Conservation (phyloP, 345 rosid species). For the Citrus glauca region DNA sequence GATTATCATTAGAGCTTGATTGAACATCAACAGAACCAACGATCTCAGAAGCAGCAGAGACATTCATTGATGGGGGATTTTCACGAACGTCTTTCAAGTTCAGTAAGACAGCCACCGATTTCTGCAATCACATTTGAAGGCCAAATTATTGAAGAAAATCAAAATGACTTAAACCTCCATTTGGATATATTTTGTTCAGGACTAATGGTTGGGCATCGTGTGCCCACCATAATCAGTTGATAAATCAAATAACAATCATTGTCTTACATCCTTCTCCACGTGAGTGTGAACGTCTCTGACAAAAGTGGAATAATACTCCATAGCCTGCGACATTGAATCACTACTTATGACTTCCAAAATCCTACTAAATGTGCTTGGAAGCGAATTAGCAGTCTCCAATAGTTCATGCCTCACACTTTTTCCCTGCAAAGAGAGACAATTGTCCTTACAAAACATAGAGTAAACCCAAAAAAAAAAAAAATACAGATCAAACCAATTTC, state of each 20-base stretch:
- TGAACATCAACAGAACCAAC: conserved; percentile 39
- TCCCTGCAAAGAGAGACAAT: conserved; percentile 48
- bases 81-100: conserved; percentile 68
- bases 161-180: background rate
- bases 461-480: conserved; percentile 1
- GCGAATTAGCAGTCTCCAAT: conserved; percentile 82
- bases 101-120: conserved; percentile 43
- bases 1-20: conserved; percentile 34
- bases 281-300: conserved; percentile 85
- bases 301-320: conserved; percentile 77
- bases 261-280: conserved; percentile 80
- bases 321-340: conserved; percentile 62
- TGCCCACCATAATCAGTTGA: background rate
- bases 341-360: conserved; percentile 74
- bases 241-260: background rate
- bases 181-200: background rate
- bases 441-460: background rate
- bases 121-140: conserved; percentile 47
- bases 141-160: conserved; percentile 5
- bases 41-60: conserved; percentile 52
- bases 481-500: conserved; percentile 10
- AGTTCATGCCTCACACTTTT: conserved; percentile 87
- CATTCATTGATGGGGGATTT: conserved; percentile 70
- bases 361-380: conserved; percentile 68
- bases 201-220: background rate